Evolutionary conservation across 169 alveolate genomes (phyloP), one percentile per base, ranked within the genome.

Genomic region (Eimeria sp.): DNA sequence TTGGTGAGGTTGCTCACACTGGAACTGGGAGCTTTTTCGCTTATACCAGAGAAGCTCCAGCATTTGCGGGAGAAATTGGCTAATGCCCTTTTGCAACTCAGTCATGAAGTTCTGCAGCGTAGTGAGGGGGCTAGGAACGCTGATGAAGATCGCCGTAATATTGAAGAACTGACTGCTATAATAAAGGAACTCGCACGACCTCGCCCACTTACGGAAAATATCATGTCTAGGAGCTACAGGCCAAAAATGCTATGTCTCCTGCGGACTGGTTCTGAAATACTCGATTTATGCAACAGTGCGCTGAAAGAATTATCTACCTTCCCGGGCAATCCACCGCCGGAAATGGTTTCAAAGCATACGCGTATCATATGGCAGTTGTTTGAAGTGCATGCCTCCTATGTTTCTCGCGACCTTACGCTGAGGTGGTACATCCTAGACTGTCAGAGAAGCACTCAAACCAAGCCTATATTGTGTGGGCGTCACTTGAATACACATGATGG

Each of bases 1-100:
- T n/a, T 76, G 65, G 87, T 76, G 87, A 76, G 87, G 87, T 14
- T 76, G 61, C 61, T 76, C 11, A 2, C 87, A 45, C 40, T 76
- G 61, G 65, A 76, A 43, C 43, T 76, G 58, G 87, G 87, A 43
- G 87, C 87, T 3, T 22, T 76, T 43, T 76, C 40, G 3, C 61
- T 43, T 20, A 45, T 76, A 22, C 22, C 5, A 2, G 40, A 47
- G 87, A 18, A 9, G 20, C 40, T 76, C 30, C 63, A 76, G 87
- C 87, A 58, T 45, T 4, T 43, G 5, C 57, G 87, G 61, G 6
- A 58, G 22, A 16, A 47, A 4, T 43, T 76, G 30, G 87, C 63
- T 20, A 4, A 20, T 25, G 30, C 4, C 11, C 87, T 76, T 10
- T 1, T 45, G 30, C 63, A 45, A 43, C 61, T 76, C 3, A 45